Evolutionary conservation across 2,329 filamentous ascomycete genomes (phyloP).

Genomic region (Uncinocarpus reesii): DNA sequence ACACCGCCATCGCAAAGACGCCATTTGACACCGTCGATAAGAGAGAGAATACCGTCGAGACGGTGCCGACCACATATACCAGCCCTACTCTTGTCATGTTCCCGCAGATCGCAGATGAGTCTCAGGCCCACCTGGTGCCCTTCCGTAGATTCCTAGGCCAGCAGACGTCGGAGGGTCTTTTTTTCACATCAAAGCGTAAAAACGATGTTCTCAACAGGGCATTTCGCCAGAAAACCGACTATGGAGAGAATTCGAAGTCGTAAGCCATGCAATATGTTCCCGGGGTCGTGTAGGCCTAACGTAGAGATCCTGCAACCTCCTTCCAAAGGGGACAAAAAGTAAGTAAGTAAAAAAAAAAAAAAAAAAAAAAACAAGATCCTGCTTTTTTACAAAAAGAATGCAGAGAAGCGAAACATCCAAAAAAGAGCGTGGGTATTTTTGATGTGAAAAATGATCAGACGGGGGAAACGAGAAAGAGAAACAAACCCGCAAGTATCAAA

Average conservation of each 20-base stretch:
- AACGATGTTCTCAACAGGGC: background rate
- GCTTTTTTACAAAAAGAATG: too few relatives aligned
- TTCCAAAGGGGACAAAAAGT: too few relatives aligned
- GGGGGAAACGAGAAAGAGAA: too few relatives aligned
- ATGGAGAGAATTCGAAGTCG: background rate
- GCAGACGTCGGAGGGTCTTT: background rate
- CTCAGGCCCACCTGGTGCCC: too few relatives aligned
- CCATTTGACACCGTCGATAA: conserved; percentile 9
- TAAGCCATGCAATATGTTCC: background rate
- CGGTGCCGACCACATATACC: background rate
- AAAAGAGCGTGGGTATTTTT: too few relatives aligned
- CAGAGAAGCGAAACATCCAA: too few relatives aligned
- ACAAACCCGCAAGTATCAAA: too few relatives aligned
- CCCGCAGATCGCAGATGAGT: background rate
- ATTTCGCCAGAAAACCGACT: background rate
- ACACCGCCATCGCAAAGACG: conserved; percentile 4
- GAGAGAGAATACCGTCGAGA: conserved; percentile 3
- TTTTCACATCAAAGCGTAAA: background rate
- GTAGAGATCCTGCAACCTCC: too few relatives aligned
- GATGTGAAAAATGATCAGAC: too few relatives aligned
- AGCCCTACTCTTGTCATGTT: conserved; percentile 2
- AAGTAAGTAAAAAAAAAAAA: too few relatives aligned
- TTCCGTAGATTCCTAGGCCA: background rate
- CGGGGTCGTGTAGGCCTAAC: background rate
- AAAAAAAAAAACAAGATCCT: too few relatives aligned